These are phyloP conservation scores for Licmophora abbreviata DNA, from an alignment of 108 stramenopile species.

Conservation along the genomic window DNA sequence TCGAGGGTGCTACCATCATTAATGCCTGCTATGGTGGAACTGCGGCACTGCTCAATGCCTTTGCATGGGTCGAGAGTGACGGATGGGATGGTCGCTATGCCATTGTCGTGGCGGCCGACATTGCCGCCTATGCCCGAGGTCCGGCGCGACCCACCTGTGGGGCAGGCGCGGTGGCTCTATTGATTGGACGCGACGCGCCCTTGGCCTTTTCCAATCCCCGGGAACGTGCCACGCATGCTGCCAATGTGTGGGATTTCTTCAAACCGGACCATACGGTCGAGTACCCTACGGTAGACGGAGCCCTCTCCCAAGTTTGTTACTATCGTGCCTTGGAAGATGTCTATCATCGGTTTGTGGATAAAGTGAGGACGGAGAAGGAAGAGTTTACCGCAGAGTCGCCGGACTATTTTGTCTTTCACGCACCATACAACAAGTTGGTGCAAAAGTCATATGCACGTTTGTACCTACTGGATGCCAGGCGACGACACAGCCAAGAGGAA, in stretches of 20 bases:
- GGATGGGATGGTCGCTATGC: slow-evolving; percentile 95
- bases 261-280: slow-evolving; percentile 92
- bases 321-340: slow-evolving; percentile 90
- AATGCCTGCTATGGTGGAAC: slow-evolving; percentile 99
- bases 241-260: slow-evolving; percentile 96
- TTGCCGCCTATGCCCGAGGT: slow-evolving; percentile 87
- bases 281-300: slow-evolving; percentile 96
- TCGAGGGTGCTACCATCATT: slow-evolving; percentile 92
- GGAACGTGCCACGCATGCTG: slow-evolving; percentile 83
- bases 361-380: slow-evolving; percentile 27
- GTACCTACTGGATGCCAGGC: slow-evolving; percentile 78
- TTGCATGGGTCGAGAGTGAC: slow-evolving; percentile 84
- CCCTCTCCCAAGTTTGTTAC: slow-evolving; percentile 90
- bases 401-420: slow-evolving; percentile 94
- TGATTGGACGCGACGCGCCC: slow-evolving; percentile 91
- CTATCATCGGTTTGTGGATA: slow-evolving; percentile 75
- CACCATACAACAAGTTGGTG: slow-evolving; percentile 98
- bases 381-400: slow-evolving; percentile 50
- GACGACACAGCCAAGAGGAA: slow-evolving; percentile 13
- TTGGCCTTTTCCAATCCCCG: slow-evolving; percentile 60
- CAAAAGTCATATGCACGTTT: slow-evolving; percentile 91
- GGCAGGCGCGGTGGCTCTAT: slow-evolving; percentile 91
- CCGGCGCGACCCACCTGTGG: slow-evolving; percentile 96
- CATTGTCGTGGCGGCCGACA: slow-evolving; percentile 94
- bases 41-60: slow-evolving; percentile 91